phyloP scores from a whole-genome alignment of 805 yeast genomes.

The Kodamaea neixiangensis region DNA sequence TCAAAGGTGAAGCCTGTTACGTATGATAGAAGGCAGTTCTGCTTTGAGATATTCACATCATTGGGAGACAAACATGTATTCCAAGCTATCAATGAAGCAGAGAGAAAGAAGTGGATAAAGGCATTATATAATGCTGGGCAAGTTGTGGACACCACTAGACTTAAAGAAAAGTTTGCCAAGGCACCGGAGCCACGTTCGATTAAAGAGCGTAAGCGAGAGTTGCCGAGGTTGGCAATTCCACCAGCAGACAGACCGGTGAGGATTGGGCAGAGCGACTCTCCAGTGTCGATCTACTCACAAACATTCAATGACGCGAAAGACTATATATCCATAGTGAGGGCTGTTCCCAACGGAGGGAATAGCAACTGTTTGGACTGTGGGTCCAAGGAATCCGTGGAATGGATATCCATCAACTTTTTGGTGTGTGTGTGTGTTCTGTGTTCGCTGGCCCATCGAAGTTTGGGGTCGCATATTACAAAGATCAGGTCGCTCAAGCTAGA shows the following conservation, averaged over 20 bases:
- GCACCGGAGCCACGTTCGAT: not conserved
- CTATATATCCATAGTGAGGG: conserved; percentile 40
- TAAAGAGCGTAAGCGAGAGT: conserved; percentile 1
- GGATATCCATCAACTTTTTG: conserved; percentile 79
- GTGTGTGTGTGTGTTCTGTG: conserved; percentile 80
- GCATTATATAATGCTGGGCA: conserved; percentile 62
- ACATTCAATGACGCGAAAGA: conserved; percentile 21
- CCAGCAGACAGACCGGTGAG: not conserved
- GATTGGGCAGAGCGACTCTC: conserved; percentile 23
- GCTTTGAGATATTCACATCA: conserved; percentile 78
- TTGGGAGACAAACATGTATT: conserved; percentile 64
- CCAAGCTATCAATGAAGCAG: conserved; percentile 72
- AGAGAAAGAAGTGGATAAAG: conserved; percentile 67
- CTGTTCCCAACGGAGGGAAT: conserved; percentile 49
- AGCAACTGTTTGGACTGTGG: conserved; percentile 79
- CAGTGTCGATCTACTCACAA: conserved; percentile 30
- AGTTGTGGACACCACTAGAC: conserved; percentile 30
- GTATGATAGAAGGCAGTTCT: conserved; percentile 50
- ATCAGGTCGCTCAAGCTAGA: conserved; percentile 80
- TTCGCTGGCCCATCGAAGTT: conserved; percentile 82
- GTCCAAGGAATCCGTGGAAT: conserved; percentile 63
- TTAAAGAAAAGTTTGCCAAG: conserved; percentile 12
- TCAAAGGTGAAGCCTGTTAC: conserved; percentile 57
- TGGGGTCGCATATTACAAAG: conserved; percentile 82
- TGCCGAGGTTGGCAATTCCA: not conserved